A percentile compares a stretch with the other conserved stretches of the same genome.
Evolutionary conservation across 2,329 filamentous ascomycete genomes (phyloP).

Genomic region (Neofusicoccum sp.): DNA sequence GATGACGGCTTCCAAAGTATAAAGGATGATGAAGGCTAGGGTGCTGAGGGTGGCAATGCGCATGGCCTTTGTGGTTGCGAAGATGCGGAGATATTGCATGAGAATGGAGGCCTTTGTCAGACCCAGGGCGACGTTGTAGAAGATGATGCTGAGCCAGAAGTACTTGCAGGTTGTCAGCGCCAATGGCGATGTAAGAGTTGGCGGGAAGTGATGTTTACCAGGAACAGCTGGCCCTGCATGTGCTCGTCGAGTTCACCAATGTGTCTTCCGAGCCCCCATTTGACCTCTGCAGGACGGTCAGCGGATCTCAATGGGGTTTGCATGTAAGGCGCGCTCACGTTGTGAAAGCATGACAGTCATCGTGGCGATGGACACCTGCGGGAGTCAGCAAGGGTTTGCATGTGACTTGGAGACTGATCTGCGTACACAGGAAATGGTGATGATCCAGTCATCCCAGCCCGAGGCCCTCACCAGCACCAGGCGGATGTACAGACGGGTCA

Average conservation of each 20-base stretch:
- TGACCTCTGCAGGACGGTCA: background rate
- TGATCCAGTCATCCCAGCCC: slow-evolving; percentile 10
- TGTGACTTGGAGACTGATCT: too few relatives aligned
- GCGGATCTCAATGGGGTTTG: background rate
- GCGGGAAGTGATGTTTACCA: background rate
- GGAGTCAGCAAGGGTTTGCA: background rate
- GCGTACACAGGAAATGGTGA: background rate
- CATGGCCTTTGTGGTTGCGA: slow-evolving; percentile 25
- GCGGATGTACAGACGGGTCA: background rate
- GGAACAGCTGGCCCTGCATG: background rate
- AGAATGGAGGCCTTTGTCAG: slow-evolving; percentile 35
- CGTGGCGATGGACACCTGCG: background rate
- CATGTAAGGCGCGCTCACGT: background rate
- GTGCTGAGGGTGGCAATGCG: slow-evolving; percentile 26
- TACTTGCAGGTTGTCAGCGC: background rate
- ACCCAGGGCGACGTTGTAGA: slow-evolving; percentile 33
- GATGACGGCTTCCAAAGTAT: slow-evolving; percentile 29
- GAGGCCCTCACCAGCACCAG: background rate
- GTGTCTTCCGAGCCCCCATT: background rate
- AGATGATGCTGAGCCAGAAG: slow-evolving; percentile 33
- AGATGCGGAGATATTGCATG: slow-evolving; percentile 36
- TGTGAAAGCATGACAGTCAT: background rate
- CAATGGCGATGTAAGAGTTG: background rate
- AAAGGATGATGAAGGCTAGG: slow-evolving; percentile 28
- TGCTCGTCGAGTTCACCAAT: background rate